These are phyloP conservation scores for Naegleria gruberi DNA, from an alignment of 208 protist species.

Conservation along the genomic window DNA sequence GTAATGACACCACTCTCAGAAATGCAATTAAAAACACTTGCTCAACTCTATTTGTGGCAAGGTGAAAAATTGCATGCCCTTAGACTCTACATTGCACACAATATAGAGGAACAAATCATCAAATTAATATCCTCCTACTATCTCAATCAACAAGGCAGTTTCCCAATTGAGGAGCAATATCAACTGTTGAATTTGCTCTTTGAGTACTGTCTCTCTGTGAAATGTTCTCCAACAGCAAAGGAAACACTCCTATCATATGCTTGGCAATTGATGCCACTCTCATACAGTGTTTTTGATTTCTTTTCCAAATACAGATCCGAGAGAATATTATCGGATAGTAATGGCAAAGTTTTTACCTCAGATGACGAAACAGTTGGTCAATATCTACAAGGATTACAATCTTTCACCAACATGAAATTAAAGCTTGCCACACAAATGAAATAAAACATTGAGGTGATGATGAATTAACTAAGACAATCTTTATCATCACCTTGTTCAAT, in stretches of 20 bases:
- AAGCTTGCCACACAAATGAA: not conserved
- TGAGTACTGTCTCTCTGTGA: not conserved
- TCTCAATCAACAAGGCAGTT: not conserved
- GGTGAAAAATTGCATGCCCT: not conserved
- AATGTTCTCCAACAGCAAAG: not conserved
- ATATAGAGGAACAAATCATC: not conserved
- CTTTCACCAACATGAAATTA: not conserved
- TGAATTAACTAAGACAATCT: no score
- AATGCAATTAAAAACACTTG: not conserved
- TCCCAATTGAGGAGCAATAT: not conserved
- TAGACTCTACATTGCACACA: not conserved
- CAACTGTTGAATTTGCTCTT: not conserved
- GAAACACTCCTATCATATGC: not conserved
- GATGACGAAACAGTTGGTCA: not conserved
- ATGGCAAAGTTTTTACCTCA: not conserved
- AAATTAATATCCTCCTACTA: not conserved
- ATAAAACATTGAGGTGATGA: not conserved
- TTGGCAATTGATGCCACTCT: not conserved
- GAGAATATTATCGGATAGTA: not conserved
- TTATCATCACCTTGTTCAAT: no score
- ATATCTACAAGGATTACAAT: not conserved
- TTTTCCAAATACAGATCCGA: not conserved
- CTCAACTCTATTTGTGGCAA: not conserved
- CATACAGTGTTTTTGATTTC: not conserved
- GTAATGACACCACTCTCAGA: not conserved